Percentiles rank a stretch among this genome's conserved stretches.
Conservation (phyloP, 1,284 basidiomycete species). For the Salmacisia buchloeana region DNA sequence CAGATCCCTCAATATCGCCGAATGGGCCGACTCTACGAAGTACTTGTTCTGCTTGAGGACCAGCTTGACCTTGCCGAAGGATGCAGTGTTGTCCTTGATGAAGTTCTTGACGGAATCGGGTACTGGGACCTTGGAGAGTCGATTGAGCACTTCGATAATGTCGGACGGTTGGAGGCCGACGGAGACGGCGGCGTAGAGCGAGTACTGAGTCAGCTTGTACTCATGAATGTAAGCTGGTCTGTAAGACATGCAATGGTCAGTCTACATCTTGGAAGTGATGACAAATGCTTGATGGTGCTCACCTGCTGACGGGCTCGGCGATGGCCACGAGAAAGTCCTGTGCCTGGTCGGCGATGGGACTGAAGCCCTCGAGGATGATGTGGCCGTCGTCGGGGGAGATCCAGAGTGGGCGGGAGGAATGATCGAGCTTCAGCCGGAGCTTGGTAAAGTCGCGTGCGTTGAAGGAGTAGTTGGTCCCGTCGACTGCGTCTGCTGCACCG, state of each 20-base stretch:
- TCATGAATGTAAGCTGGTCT: constrained; percentile 97
- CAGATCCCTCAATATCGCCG: constrained; percentile 44
- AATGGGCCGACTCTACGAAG: constrained; percentile 48
- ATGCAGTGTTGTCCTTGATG: constrained; percentile 45
- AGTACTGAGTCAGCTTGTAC: constrained; percentile 97
- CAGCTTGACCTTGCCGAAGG: constrained; percentile 50
- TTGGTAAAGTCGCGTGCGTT: constrained; percentile 38
- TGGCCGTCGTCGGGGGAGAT: constrained; percentile 47
- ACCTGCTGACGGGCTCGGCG: constrained; percentile 97
- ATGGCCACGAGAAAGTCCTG: constrained; percentile 98
- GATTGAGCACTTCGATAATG: constrained; percentile 78
- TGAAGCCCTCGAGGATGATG: constrained; percentile 50
- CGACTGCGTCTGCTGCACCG: background rate
- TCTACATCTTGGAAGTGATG: background rate
- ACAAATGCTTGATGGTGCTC: constrained; percentile 51
- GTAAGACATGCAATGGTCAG: constrained; percentile 9
- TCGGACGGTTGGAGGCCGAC: constrained; percentile 96
- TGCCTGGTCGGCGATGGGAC: constrained; percentile 89
- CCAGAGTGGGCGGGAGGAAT: constrained; percentile 45
- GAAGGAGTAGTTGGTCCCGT: constrained; percentile 10
- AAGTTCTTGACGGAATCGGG: constrained; percentile 44
- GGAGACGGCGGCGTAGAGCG: constrained; percentile 95
- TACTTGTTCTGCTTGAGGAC: constrained; percentile 50
- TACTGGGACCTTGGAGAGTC: constrained; percentile 47
- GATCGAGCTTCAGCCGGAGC: constrained; percentile 47